phyloP scores from a whole-genome alignment of 2,329 filamentous ascomycete species.

The Bipolaris oryzae region DNA sequence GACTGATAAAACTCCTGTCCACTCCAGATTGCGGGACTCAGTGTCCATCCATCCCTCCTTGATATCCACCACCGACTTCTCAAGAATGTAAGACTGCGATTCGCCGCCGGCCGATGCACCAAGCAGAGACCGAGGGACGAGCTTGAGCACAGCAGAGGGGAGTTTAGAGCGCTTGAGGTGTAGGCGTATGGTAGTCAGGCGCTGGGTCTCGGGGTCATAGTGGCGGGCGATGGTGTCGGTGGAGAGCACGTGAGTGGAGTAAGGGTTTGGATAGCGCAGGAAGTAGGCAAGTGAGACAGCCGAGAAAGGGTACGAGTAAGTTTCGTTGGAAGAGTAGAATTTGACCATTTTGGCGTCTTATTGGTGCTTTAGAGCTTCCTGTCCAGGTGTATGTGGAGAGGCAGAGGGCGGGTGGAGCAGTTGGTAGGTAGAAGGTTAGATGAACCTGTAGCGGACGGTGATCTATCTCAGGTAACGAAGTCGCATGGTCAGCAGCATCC shows the following conservation, averaged over 20 bases:
- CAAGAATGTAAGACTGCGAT: slow-evolving; percentile 79
- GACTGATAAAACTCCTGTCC: slow-evolving; percentile 78
- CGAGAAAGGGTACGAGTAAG: slow-evolving; percentile 80
- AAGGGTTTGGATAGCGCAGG: slow-evolving; percentile 86
- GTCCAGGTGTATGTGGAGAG: not conserved
- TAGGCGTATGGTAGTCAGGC: slow-evolving; percentile 77
- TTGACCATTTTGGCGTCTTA: slow-evolving; percentile 54
- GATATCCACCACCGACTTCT: slow-evolving; percentile 79
- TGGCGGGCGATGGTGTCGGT: slow-evolving; percentile 80
- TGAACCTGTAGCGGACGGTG: slow-evolving; percentile 29
- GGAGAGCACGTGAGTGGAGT: slow-evolving; percentile 79
- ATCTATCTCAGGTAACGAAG: slow-evolving; percentile 28
- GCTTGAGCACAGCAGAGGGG: slow-evolving; percentile 74
- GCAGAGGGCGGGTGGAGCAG: not conserved
- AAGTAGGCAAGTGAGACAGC: slow-evolving; percentile 89
- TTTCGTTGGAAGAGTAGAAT: slow-evolving; percentile 65
- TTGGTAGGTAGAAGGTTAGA: slow-evolving; percentile 20
- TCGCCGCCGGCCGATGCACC: slow-evolving; percentile 64
- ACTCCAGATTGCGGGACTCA: slow-evolving; percentile 81
- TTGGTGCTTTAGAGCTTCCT: not conserved
- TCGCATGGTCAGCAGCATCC: slow-evolving; percentile 39
- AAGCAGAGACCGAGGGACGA: slow-evolving; percentile 72
- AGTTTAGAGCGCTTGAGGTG: slow-evolving; percentile 83
- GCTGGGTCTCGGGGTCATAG: slow-evolving; percentile 75
- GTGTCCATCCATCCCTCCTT: slow-evolving; percentile 83